phyloP scores from a whole-genome alignment of 1,284 basidiomycete species.

The Macrocystidia cucumis region DNA sequence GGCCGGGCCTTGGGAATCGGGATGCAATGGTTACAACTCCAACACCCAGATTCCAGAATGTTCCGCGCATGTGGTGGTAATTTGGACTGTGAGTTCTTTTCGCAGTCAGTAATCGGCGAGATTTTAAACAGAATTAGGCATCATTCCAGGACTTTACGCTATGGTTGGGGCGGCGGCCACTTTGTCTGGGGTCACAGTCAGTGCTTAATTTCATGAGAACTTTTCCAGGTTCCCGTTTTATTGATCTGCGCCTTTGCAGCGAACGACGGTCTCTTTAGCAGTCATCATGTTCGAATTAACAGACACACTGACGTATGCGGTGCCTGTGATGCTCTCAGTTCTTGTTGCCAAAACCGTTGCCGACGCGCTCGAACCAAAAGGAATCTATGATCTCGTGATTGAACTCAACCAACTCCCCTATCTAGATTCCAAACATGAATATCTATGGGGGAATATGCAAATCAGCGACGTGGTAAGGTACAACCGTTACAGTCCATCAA shows the following conservation, averaged over 20 bases:
- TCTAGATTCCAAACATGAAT: constrained; percentile 84
- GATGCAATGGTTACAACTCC: constrained; percentile 75
- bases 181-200: constrained; percentile 81
- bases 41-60: constrained; percentile 52
- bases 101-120: too few species aligned
- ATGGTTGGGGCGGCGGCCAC: constrained; percentile 91
- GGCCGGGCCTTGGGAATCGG: constrained; percentile 84
- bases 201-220: constrained; percentile 15
- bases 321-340: constrained; percentile 89
- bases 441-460: constrained; percentile 74
- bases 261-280: constrained; percentile 87
- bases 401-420: constrained; percentile 78
- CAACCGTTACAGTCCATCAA: not conserved
- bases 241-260: constrained; percentile 25
- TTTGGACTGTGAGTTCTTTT: constrained; percentile 42
- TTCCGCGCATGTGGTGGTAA: constrained; percentile 66
- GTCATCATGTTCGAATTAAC: constrained; percentile 98
- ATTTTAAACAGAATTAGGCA: constrained; percentile 26
- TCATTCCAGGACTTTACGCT: constrained; percentile 83
- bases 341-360: constrained; percentile 92
- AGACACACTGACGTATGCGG: constrained; percentile 89
- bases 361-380: constrained; percentile 89
- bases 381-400: constrained; percentile 94
- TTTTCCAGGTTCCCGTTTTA: not conserved
- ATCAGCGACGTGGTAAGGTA: constrained; percentile 69